Conservation (phyloP, 257 asterid species). For the Penstemon eatonii region DNA sequence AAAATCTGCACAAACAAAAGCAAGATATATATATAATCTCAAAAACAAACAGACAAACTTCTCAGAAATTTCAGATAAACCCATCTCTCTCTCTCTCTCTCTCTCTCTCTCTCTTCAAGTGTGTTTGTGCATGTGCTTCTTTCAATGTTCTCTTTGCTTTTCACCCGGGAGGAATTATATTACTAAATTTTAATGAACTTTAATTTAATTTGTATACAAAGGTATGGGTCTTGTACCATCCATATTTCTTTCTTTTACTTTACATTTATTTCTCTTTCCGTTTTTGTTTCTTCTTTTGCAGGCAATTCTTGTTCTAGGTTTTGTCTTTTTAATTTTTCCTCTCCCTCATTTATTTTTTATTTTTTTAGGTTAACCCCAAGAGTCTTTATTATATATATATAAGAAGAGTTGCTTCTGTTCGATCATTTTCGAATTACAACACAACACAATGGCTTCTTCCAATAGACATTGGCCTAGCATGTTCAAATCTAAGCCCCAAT, state of each 20-base stretch:
- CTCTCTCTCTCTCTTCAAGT: constrained; percentile 30
- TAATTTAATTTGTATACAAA: background rate
- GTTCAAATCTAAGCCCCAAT: constrained; percentile 71
- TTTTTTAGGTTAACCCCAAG: constrained; percentile 12
- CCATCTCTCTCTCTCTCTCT: background rate
- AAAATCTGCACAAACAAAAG: too few relatives aligned
- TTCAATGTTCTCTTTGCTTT: constrained; percentile 68
- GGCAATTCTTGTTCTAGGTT: constrained; percentile 81
- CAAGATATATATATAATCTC: background rate
- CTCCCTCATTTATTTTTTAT: background rate
- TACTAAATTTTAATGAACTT: too few relatives aligned
- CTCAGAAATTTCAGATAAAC: constrained; percentile 38
- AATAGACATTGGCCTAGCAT: constrained; percentile 69
- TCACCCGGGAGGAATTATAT: constrained; percentile 18
- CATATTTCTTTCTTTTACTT: constrained; percentile 31
- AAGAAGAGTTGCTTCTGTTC: constrained; percentile 23
- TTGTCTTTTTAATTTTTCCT: background rate
- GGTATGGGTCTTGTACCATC: constrained; percentile 50
- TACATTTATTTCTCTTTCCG: constrained; percentile 54
- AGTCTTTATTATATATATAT: constrained; percentile 21
- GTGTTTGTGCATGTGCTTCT: constrained; percentile 60
- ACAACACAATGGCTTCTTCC: constrained; percentile 45
- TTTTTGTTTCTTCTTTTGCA: constrained; percentile 53
- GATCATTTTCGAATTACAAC: background rate
- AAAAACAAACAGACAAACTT: constrained; percentile 45